Evolutionary conservation across 2,329 filamentous ascomycete species (phyloP).

Genomic region (Pseudocercospora vitis): DNA sequence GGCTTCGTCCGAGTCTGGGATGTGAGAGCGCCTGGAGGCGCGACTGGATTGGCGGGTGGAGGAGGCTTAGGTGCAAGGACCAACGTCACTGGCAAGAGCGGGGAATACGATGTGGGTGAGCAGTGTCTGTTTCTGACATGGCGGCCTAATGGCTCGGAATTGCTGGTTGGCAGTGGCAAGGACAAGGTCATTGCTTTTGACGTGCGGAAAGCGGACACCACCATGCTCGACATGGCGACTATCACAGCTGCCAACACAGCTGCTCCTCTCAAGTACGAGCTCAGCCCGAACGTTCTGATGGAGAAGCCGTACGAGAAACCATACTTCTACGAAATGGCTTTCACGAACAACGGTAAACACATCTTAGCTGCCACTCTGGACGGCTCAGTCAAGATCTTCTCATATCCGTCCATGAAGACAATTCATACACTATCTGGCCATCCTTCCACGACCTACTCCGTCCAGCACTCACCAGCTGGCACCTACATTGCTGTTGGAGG

Average conservation of each 20-base stretch:
- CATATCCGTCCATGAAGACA: constrained; percentile 61
- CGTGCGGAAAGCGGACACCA: constrained; percentile 27
- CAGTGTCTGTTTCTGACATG: constrained; percentile 57
- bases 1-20: constrained; percentile 79
- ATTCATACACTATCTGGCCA: constrained; percentile 66
- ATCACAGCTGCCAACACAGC: constrained; percentile 16
- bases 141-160: constrained; percentile 67
- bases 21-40: constrained; percentile 60
- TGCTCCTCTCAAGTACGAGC: constrained; percentile 13
- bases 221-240: constrained; percentile 19
- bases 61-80: constrained; percentile 44
- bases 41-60: constrained; percentile 29
- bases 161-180: constrained; percentile 74
- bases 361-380: constrained; percentile 70
- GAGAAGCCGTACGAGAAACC: constrained; percentile 23
- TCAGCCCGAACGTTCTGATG: constrained; percentile 7
- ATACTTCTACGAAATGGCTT: constrained; percentile 71
- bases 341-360: constrained; percentile 71
- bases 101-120: constrained; percentile 56
- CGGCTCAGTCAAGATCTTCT: constrained; percentile 68
- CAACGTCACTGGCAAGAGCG: constrained; percentile 43
- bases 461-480: constrained; percentile 69
- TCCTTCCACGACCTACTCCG: constrained; percentile 68
- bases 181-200: constrained; percentile 38
- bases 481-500: constrained; percentile 73